Conservation (phyloP, 148 eudicot genomes). For the Rhododendron griersonianum region DNA sequence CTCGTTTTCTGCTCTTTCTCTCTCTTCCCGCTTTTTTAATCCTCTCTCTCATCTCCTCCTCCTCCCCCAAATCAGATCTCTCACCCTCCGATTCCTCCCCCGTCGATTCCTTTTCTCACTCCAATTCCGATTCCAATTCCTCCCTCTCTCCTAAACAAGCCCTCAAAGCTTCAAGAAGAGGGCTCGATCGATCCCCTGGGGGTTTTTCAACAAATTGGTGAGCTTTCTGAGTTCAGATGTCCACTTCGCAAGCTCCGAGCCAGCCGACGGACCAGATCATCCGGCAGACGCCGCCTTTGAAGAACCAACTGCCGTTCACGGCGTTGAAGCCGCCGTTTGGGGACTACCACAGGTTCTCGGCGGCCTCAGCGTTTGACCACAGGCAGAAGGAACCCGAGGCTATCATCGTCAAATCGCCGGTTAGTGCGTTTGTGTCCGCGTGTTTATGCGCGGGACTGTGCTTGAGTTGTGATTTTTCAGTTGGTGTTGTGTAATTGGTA, state of each 20-base stretch:
- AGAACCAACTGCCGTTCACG: conserved; percentile 50
- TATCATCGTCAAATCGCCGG: conserved; percentile 62
- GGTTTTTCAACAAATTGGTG: not conserved
- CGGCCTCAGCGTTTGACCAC: conserved; percentile 1
- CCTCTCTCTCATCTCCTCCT: not conserved
- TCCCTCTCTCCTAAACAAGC: not conserved
- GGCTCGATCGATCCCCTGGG: conserved; percentile 8
- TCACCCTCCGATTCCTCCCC: not conserved
- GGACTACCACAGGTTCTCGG: conserved; percentile 68
- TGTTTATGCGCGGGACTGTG: not conserved
- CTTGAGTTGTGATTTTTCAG: not conserved
- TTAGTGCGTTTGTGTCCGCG: conserved; percentile 14
- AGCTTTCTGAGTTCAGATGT: conserved; percentile 18
- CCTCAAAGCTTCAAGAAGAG: not conserved
- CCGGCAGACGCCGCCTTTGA: conserved; percentile 7
- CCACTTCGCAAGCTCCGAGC: conserved; percentile 25
- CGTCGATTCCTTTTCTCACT: not conserved
- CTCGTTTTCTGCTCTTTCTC: conserved; percentile 33
- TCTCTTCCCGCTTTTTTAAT: conserved; percentile 33
- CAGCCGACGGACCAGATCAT: conserved; percentile 26
- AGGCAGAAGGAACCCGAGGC: conserved; percentile 34
- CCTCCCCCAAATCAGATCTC: conserved; percentile 15
- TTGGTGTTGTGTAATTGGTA: not conserved
- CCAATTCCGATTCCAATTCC: conserved; percentile 15
- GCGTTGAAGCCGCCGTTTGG: conserved; percentile 64